These are phyloP conservation scores for Neurospora tetraspora DNA, from an alignment of 495 filamentous ascomycete genomes.

Conservation along the genomic window DNA sequence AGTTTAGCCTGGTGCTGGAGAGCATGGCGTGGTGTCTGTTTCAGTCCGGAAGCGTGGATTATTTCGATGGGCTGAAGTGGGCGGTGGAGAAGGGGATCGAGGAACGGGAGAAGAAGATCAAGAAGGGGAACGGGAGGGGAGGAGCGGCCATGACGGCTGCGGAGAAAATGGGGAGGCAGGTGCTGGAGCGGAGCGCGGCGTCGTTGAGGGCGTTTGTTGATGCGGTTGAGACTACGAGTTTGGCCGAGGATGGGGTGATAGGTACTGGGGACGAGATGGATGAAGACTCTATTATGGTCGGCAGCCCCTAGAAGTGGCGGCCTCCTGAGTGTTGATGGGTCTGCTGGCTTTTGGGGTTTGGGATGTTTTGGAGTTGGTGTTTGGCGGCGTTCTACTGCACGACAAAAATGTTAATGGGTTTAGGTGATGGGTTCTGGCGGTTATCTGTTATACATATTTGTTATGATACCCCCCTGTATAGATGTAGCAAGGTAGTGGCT, in stretches of 20 bases:
- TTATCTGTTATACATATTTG: neutral
- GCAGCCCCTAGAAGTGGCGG: neutral
- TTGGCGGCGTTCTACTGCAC: neutral
- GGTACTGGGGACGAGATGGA: neutral
- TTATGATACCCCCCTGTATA: neutral
- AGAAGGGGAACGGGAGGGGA: conserved; percentile 34
- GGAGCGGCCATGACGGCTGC: conserved; percentile 23
- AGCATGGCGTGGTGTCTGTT: conserved; percentile 53
- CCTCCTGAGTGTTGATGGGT: neutral
- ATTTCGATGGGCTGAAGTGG: conserved; percentile 35
- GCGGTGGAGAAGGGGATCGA: conserved; percentile 55
- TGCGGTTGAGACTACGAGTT: conserved; percentile 18
- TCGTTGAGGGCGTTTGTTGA: conserved; percentile 27
- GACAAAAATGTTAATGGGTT: neutral
- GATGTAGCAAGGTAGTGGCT: neutral
- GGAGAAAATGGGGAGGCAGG: conserved; percentile 22
- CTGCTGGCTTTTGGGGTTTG: neutral
- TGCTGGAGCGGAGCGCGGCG: conserved; percentile 28
- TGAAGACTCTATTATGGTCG: neutral
- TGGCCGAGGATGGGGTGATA: neutral
- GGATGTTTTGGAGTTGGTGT: neutral
- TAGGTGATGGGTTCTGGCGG: neutral
- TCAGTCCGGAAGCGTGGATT: conserved; percentile 26
- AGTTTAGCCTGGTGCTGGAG: conserved; percentile 70
- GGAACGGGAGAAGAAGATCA: conserved; percentile 44